Base-by-base conservation (phyloP, 2,329 filamentous ascomycete genomes). In the Colletotrichum agaves region DNA sequence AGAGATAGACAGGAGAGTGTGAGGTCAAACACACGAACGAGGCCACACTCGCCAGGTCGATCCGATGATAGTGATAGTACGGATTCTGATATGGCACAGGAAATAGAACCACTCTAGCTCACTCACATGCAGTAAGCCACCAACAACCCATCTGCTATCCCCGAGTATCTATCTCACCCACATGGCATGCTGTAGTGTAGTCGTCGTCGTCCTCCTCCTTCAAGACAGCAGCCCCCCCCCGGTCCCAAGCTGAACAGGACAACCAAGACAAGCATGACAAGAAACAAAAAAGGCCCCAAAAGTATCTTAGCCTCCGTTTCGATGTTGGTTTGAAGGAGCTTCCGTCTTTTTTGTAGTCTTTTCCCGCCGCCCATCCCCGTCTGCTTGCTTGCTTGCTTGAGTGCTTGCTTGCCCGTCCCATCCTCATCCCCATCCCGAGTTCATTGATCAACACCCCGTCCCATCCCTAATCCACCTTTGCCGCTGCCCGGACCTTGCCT, bases 241-340 rank as follows among this genome's bases (percentile, higher is more conserved):
- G 31, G 12, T n/a, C 41, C 55, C 39, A 35, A 15, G 55, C 49
- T 35, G 49, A n/a, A 35, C 23, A 35, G 11, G 7, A 44, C n/a
- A 19, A 43, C 21, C 37, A 19, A 6, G 23, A 19, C 39, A n/a
- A 58, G 56, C 21, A 47, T 5, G 27, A 33, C 19, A 27, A 46
- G 17, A 46, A n/a, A 35, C 23, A 59, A 50, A 39, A 39, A 58
- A 27, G 39, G 39, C 55, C 44, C 57, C 44, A 60, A 60, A 53
- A 60, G 27, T 1, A 60, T 60, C 31, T 60, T 50, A 60, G 57
- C 46, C 60, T 62, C 64, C 27, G 66, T 69, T 69, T 69, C 66
- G 66, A 69, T 47, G 59, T 64, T 65, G 63, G 69, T 71, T 70
- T 71, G 69, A 70, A 71, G 69, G 69, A 70, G 69, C 46, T 69